A percentile compares a stretch with the other conserved stretches of the same genome.
These are phyloP conservation scores for Leucosporidium yakuticum DNA, from an alignment of 768 basidiomycete genomes.

Conservation along the genomic window DNA sequence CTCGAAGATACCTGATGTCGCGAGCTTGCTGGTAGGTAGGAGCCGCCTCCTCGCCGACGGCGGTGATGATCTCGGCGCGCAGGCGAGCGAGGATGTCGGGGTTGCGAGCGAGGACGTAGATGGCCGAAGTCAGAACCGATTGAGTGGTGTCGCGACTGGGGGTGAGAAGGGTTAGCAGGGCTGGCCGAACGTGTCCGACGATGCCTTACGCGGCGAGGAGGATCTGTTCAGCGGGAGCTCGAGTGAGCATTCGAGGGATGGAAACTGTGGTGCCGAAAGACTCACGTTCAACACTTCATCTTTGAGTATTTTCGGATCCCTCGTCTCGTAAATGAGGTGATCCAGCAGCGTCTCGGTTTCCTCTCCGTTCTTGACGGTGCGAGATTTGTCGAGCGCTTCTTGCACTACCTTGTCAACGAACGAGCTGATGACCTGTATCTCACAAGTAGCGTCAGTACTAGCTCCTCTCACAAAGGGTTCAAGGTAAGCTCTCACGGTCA, in stretches of 20 bases:
- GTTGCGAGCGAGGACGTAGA: conserved; percentile 44
- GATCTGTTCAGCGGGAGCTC: not conserved
- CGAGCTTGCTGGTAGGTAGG: conserved; percentile 39
- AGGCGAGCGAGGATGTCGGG: conserved; percentile 42
- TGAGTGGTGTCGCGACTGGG: conserved; percentile 37
- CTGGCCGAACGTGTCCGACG: not conserved
- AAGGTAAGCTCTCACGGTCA: too few species aligned
- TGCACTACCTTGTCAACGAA: not conserved
- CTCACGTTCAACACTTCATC: conserved; percentile 2
- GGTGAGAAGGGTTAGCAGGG: too few species aligned
- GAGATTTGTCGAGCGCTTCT: not conserved
- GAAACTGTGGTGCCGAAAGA: not conserved
- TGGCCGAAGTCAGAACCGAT: conserved; percentile 41
- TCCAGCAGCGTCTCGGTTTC: not conserved
- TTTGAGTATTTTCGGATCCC: not conserved
- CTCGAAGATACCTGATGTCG: conserved; percentile 17
- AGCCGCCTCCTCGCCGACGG: conserved; percentile 37
- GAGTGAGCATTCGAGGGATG: not conserved
- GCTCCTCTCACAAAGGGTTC: too few species aligned
- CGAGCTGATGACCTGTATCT: not conserved
- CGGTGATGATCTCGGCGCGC: conserved; percentile 43
- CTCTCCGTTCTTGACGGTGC: not conserved
- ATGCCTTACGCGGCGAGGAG: not conserved
- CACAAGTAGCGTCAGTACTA: too few species aligned
- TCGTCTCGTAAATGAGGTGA: not conserved